These are phyloP conservation scores for Ophiocordyceps sinensis DNA, from an alignment of 2,329 filamentous ascomycete genomes.

Conservation along the genomic window DNA sequence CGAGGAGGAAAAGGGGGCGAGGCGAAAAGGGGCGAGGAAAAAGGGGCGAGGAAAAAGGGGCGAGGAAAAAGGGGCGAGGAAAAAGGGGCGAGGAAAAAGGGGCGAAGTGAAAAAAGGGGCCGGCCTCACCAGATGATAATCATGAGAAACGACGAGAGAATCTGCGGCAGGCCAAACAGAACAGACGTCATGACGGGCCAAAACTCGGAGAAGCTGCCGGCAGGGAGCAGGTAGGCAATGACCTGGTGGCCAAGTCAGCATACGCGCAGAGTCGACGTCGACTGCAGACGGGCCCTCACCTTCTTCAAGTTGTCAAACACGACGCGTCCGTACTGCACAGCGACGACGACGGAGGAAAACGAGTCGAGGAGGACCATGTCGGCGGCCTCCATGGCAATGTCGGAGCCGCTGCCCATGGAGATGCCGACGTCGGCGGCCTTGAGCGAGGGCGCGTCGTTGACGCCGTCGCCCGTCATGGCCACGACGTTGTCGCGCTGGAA, in stretches of 20 bases:
- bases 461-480: conserved; percentile 76
- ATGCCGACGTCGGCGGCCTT: conserved; percentile 72
- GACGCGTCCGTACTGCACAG: conserved; percentile 56
- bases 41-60: no score
- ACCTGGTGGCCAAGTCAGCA: conserved; percentile 6
- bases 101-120: no score
- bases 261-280: no score
- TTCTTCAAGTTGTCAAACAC: conserved; percentile 75
- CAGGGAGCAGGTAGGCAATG: conserved; percentile 57
- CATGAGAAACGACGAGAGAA: conserved; percentile 61
- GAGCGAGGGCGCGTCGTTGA: conserved; percentile 74
- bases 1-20: no score
- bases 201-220: conserved; percentile 62
- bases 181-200: conserved; percentile 64
- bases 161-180: conserved; percentile 57
- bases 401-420: conserved; percentile 65
- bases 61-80: no score
- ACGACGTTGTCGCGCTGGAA: conserved; percentile 55
- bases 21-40: no score
- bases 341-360: conserved; percentile 58
- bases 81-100: no score
- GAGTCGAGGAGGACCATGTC: conserved; percentile 70
- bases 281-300: no score
- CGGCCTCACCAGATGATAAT: conserved; percentile 48
- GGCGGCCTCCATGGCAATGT: conserved; percentile 69